Base-by-base conservation (phyloP, 495 filamentous ascomycete species). In the Podospora conica region DNA sequence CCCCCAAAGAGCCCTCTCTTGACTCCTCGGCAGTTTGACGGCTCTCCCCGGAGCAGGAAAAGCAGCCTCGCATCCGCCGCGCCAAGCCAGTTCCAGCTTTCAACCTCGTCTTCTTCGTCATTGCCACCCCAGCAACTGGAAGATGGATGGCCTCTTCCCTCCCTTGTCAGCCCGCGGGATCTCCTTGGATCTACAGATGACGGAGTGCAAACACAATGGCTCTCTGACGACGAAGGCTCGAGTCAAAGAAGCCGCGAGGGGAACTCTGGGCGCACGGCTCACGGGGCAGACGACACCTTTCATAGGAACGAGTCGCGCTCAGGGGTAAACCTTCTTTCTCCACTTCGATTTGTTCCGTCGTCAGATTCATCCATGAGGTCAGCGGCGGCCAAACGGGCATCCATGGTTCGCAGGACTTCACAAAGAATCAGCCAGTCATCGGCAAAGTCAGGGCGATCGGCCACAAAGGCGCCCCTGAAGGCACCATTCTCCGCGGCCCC, bases 231-330 rank as follows among this genome's bases (percentile, higher is more conserved):
- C 40, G 40, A 48, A 18, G 18, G 40, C 18, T 18, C 15, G 2
- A 48, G 40, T 48, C 40, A 48, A 48, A 48, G 40, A 11, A n/a
- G 6, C 6, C 15, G 5, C 18, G 15, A 48, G 15, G 15, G n/a
- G 40, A 8, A n/a, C 15, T 1, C 40, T 48, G 15, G 9, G 40
- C 40, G 4, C 15, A n/a, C 40, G 15, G 40, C 40, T 18, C 40
- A 40, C 60, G 78, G 82, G 67, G 76, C 79, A 5, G 81, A 82
- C 58, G 73, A 79, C 61, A 79, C 79, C 23, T 81, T 81, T 65
- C 70, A 74, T 15, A 72, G 78, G 8, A 73, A 72, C 18, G 67
- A 63, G 58, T 72, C 40, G 40, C 40, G 40, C 40, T 18, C 7
- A 48, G 40, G 40, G 40, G 18, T 48, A 48, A 48, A 48, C 40